Percentiles rank a stretch among this genome's conserved stretches.
Evolutionary conservation across 805 yeast species (phyloP).

Genomic region (Teunomyces stri): DNA sequence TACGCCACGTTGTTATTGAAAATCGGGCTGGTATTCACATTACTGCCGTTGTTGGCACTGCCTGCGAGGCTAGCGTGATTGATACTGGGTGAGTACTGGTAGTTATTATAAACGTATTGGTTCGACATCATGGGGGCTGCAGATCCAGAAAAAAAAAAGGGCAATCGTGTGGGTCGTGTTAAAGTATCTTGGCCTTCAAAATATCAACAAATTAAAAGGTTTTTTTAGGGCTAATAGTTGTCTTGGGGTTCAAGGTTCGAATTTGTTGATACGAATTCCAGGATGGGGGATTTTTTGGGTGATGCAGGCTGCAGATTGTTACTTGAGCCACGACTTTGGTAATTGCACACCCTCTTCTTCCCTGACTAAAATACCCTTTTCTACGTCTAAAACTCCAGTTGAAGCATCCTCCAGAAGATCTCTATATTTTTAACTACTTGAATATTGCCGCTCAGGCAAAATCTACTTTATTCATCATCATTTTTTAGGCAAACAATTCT

Average conservation of each 20-base stretch:
- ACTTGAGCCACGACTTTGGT: constrained; percentile 1
- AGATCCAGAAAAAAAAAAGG: background rate
- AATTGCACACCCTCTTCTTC: background rate
- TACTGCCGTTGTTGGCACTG: constrained; percentile 6
- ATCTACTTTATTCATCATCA: background rate
- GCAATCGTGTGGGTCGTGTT: background rate
- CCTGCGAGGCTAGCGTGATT: constrained; percentile 13
- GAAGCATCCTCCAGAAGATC: background rate
- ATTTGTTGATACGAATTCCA: constrained; percentile 3
- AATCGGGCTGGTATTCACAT: constrained; percentile 26
- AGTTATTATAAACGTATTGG: constrained; percentile 34
- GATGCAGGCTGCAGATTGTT: constrained; percentile 3
- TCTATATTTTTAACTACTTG: too few relatives aligned
- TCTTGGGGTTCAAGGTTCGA: constrained; percentile 1
- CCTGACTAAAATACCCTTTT: background rate
- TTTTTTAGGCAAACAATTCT: background rate
- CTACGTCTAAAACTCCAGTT: background rate
- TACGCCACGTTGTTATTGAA: constrained; percentile 25
- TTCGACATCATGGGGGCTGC: constrained; percentile 26
- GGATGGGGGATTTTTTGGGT: background rate
- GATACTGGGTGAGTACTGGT: constrained; percentile 31
- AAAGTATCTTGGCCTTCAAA: background rate
- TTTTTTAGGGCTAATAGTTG: background rate
- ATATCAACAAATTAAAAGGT: background rate
- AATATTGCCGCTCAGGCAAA: too few relatives aligned